phyloP scores from a whole-genome alignment of 805 yeast species.

The Myxozyma mucilagina region DNA sequence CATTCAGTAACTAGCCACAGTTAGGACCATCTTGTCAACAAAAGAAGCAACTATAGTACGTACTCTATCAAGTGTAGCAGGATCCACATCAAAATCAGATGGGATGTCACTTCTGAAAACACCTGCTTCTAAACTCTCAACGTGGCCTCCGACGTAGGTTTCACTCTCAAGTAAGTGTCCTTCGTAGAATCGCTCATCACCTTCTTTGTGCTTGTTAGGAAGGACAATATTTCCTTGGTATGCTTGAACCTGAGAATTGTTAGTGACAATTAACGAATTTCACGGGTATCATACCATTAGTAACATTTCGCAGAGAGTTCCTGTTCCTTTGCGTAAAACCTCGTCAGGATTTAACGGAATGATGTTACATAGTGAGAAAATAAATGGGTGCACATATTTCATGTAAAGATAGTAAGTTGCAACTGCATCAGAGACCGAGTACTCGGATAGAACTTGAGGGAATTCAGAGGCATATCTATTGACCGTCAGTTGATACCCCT shows the following conservation, averaged over 20 bases:
- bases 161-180: slow-evolving; percentile 94
- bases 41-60: background rate
- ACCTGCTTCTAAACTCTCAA: slow-evolving; percentile 96
- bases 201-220: slow-evolving; percentile 93
- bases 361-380: slow-evolving; percentile 91
- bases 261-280: background rate
- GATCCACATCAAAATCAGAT: slow-evolving; percentile 72
- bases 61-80: slow-evolving; percentile 74
- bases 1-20: slow-evolving; percentile 48
- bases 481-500: background rate
- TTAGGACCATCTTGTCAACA: background rate
- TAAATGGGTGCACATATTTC: slow-evolving; percentile 96
- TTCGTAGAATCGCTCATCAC: slow-evolving; percentile 89
- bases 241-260: slow-evolving; percentile 57
- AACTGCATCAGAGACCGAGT: slow-evolving; percentile 98
- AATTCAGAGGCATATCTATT: slow-evolving; percentile 76
- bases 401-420: slow-evolving; percentile 95
- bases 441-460: slow-evolving; percentile 90
- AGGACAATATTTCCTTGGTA: slow-evolving; percentile 71
- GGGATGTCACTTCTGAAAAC: slow-evolving; percentile 89
- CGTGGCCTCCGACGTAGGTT: slow-evolving; percentile 99
- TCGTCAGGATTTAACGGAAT: slow-evolving; percentile 97
- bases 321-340: slow-evolving; percentile 93
- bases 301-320: slow-evolving; percentile 97
- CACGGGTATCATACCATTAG: slow-evolving; percentile 58